Base-by-base conservation (phyloP, 1,139 yeast species). In the Hyphopichia fennica region DNA sequence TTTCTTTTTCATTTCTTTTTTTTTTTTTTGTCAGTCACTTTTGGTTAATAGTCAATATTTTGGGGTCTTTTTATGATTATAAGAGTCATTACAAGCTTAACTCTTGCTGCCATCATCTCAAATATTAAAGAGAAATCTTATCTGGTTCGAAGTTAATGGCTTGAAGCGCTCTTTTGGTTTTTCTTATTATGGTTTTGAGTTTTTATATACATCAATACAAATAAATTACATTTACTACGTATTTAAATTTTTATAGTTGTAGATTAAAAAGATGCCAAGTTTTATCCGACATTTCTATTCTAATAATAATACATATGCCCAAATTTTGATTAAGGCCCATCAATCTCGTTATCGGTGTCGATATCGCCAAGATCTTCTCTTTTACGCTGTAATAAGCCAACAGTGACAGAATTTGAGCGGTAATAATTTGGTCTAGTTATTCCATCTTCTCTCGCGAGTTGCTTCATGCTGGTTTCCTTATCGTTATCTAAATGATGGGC, bases 391-490 rank as follows among this genome's bases (percentile, higher is more conserved):
- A 73, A 59, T 10, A 73, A 51, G 0, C 74, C 78, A 43, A 73
- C 63, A 1, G 76, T 60, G 20, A 73, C 62, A 2, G 77, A 71
- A 51, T 69, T 72, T 3, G 77, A 69, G 22, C 79, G 58, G 44
- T 59, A 61, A 47, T 57, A 52, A 30, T 47, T 48, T 2, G 75
- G 74, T 27, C 69, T 49, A 30, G 54, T 41, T 33, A 47, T 58
- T 17, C 42, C 52, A n/a, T 45, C 50, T 39, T 58, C 55, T 43
- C 53, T 54, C 18, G 48, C 51, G 14, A 51, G 42, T 5, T 57
- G 52, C 43, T 63, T 61, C 6, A 47, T 38, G 15, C 51, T 52
- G 20, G 62, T 58, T 35, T 65, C 69, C 43, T 57, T 61, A 41
- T 70, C 72, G 35, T 60, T 59, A 16, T 68, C 75, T 40, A 63